phyloP scores from a whole-genome alignment of 176 grass and related monocot species.

The Themeda triandra region DNA sequence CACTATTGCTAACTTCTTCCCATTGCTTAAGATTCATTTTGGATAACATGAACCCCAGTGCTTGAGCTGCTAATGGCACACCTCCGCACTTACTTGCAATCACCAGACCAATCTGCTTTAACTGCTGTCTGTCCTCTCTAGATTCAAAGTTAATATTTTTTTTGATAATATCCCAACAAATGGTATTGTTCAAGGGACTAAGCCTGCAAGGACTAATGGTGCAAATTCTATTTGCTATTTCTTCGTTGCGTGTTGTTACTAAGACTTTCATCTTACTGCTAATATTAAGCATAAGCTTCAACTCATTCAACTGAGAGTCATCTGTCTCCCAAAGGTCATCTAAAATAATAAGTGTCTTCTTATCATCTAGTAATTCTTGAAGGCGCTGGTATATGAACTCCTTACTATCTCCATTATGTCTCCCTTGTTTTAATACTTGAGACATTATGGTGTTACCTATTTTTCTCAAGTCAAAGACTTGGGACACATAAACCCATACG shows the following conservation, averaged over 20 bases:
- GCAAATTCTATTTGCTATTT: not conserved
- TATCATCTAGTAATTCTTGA: not conserved
- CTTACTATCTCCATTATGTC: not conserved
- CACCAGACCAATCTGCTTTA: not conserved
- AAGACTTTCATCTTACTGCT: not conserved
- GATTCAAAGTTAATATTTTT: not conserved
- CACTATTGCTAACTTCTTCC: not conserved
- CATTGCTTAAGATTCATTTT: not conserved
- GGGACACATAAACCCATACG: conserved; percentile 20
- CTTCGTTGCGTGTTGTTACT: conserved; percentile 17
- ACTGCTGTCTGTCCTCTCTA: not conserved
- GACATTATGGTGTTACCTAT: not conserved
- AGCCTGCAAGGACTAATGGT: not conserved
- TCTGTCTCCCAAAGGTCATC: conserved; percentile 37
- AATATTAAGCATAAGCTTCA: not conserved
- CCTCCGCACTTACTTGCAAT: conserved; percentile 28
- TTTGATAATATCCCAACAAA: conserved; percentile 24
- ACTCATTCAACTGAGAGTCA: not conserved
- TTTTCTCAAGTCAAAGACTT: conserved; percentile 3
- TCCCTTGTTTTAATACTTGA: not conserved
- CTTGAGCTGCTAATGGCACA: conserved; percentile 34
- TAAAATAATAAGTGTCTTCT: conserved; percentile 1
- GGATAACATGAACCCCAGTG: conserved; percentile 13
- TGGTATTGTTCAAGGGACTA: not conserved
- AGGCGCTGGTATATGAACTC: not conserved